Conservation (phyloP, 352 stramenopile species). For the Phytopythium oedochilum region DNA sequence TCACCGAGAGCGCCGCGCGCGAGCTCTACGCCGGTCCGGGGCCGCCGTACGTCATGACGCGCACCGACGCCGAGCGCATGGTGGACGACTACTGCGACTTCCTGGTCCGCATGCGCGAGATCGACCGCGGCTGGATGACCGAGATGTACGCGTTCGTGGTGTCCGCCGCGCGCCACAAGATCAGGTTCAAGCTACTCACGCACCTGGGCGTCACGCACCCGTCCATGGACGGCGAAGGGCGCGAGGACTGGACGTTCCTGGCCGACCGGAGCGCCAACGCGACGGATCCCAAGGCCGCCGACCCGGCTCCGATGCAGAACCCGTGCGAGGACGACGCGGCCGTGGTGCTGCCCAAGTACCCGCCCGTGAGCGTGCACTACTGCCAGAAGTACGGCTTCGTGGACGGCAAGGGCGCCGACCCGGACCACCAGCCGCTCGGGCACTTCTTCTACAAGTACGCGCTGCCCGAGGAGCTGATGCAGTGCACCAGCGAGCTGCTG, state of each 20-base stretch:
- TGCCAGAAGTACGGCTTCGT: conserved; percentile 49
- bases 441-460: conserved; percentile 59
- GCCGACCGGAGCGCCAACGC: not conserved
- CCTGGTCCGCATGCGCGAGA: conserved; percentile 30
- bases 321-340: conserved; percentile 25
- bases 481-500: conserved; percentile 39
- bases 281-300: not conserved
- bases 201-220: conserved; percentile 42
- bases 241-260: conserved; percentile 46
- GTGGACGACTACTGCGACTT: conserved; percentile 54
- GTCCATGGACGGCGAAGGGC: conserved; percentile 12
- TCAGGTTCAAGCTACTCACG: conserved; percentile 48
- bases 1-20: conserved; percentile 23
- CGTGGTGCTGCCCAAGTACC: conserved; percentile 32
- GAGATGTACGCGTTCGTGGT: conserved; percentile 56
- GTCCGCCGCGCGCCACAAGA: conserved; percentile 41
- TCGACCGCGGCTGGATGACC: conserved; percentile 39
- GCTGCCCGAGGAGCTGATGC: conserved; percentile 33
- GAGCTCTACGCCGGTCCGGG: conserved; percentile 45
- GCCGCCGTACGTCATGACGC: conserved; percentile 59
- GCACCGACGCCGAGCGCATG: conserved; percentile 32
- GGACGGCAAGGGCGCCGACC: conserved; percentile 20
- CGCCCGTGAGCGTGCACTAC: conserved; percentile 47
- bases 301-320: conserved; percentile 21
- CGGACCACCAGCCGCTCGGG: conserved; percentile 7